A percentile compares a stretch with the other conserved stretches of the same genome.
Evolutionary conservation across 345 rosid genomes (phyloP).

Genomic region (Triadica sebifera): DNA sequence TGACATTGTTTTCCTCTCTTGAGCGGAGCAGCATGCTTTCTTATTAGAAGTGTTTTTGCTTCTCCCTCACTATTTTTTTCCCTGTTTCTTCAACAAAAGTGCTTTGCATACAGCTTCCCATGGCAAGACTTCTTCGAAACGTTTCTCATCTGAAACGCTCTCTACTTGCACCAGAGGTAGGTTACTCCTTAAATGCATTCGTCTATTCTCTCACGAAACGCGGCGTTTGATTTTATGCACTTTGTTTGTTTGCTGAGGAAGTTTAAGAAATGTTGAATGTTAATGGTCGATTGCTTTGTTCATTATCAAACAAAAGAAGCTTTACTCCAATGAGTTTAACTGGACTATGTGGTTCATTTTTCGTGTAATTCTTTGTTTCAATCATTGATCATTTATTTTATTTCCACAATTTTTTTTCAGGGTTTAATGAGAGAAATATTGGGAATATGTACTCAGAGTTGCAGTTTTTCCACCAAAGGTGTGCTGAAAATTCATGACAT

Average conservation of each 20-base stretch:
- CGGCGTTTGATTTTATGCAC: neutral
- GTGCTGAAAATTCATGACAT: conserved; percentile 28
- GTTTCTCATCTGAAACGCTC: conserved; percentile 40
- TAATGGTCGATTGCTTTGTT: neutral
- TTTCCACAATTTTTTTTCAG: conserved; percentile 33
- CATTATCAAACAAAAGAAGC: neutral
- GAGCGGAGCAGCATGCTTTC: neutral
- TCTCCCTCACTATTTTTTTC: neutral
- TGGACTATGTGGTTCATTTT: neutral
- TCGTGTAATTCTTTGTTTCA: neutral
- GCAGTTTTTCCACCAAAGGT: conserved; percentile 71
- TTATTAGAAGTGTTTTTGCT: neutral
- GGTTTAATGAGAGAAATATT: conserved; percentile 37
- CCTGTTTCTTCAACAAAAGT: neutral
- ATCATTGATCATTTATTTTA: neutral
- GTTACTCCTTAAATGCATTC: neutral
- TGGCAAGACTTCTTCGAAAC: conserved; percentile 66
- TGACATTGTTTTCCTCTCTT: neutral
- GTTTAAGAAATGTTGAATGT: conserved; percentile 4
- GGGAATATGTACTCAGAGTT: conserved; percentile 49
- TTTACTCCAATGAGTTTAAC: neutral
- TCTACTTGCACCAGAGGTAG: conserved; percentile 42
- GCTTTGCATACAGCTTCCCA: conserved; percentile 18
- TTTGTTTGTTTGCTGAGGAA: neutral
- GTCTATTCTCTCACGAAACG: neutral